Percentiles rank a stretch among this genome's conserved stretches.
phyloP scores from a whole-genome alignment of 2,329 filamentous ascomycete species.

The Trichoderma pleuroti region DNA sequence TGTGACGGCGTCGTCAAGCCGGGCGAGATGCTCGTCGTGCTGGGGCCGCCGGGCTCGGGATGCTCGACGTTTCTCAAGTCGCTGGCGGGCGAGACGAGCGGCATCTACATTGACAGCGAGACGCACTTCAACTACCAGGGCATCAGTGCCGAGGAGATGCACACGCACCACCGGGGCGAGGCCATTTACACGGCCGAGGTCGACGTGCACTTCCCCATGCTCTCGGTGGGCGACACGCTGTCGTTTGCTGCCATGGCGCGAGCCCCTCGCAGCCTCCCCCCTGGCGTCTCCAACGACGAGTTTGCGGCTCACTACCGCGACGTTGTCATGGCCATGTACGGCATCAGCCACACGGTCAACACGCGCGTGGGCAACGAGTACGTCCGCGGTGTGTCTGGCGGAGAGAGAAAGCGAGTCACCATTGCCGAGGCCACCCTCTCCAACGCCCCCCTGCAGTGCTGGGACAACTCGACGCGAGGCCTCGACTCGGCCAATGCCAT shows the following conservation, averaged over 20 bases:
- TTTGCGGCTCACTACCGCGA: conserved; percentile 1
- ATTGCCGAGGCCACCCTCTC: conserved; percentile 29
- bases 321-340: conserved; percentile 29
- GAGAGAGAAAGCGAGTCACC: conserved; percentile 42
- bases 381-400: conserved; percentile 50
- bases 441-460: conserved; percentile 28
- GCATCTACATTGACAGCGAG: conserved; percentile 39
- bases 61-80: conserved; percentile 59
- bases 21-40: conserved; percentile 64
- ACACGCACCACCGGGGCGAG: conserved; percentile 46
- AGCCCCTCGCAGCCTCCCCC: conserved; percentile 42
- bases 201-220: conserved; percentile 54
- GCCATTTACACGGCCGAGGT: conserved; percentile 66
- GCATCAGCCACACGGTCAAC: conserved; percentile 51
- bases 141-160: conserved; percentile 65
- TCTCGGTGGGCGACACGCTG: conserved; percentile 64
- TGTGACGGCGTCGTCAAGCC: conserved; percentile 59
- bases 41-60: conserved; percentile 58
- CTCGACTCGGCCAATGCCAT: conserved; percentile 52
- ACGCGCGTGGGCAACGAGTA: conserved; percentile 53
- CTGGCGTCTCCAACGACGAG: conserved; percentile 26
- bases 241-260: conserved; percentile 59
- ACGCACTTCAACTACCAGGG: conserved; percentile 43
- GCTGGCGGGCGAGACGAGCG: conserved; percentile 56
- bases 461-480: conserved; percentile 50